Percentiles rank a stretch among this genome's conserved stretches.
These are phyloP conservation scores for Neocatenulostroma microsporum DNA, from an alignment of 2,329 filamentous ascomycete species.

Conservation along the genomic window DNA sequence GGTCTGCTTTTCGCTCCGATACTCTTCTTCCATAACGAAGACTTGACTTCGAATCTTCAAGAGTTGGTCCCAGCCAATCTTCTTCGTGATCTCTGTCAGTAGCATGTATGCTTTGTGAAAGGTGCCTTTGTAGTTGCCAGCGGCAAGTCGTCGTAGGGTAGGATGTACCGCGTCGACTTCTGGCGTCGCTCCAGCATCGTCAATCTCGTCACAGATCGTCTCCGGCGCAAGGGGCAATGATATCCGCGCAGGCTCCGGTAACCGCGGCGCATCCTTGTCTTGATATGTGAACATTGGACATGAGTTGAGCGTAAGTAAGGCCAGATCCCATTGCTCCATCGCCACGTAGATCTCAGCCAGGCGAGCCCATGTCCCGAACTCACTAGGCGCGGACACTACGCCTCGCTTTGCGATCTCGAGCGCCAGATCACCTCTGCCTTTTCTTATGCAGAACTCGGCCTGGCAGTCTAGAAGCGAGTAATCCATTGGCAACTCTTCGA, in stretches of 20 bases:
- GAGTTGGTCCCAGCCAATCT: conserved; percentile 96
- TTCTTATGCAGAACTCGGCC: conserved; percentile 81
- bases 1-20: conserved; percentile 73
- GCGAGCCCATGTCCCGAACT: conserved; percentile 94
- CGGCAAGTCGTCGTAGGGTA: conserved; percentile 75
- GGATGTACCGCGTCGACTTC: conserved; percentile 81
- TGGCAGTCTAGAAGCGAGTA: conserved; percentile 94
- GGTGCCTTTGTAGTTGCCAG: conserved; percentile 84
- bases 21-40: conserved; percentile 99
- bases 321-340: conserved; percentile 94
- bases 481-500: conserved; percentile 93
- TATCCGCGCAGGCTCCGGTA: conserved; percentile 87
- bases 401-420: conserved; percentile 89
- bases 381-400: conserved; percentile 89
- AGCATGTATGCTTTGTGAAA: conserved; percentile 93
- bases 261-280: conserved; percentile 89
- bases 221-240: conserved; percentile 80
- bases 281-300: conserved; percentile 99
- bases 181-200: conserved; percentile 71
- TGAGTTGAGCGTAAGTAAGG: conserved; percentile 89
- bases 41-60: conserved; percentile 92
- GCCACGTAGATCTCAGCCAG: conserved; percentile 89
- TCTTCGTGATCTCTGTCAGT: conserved; percentile 88
- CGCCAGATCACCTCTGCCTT: conserved; percentile 79
- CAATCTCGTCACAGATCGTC: conserved; percentile 89